These are phyloP conservation scores for Claviceps sp. DNA, from an alignment of 2,329 filamentous ascomycete genomes.

Conservation along the genomic window DNA sequence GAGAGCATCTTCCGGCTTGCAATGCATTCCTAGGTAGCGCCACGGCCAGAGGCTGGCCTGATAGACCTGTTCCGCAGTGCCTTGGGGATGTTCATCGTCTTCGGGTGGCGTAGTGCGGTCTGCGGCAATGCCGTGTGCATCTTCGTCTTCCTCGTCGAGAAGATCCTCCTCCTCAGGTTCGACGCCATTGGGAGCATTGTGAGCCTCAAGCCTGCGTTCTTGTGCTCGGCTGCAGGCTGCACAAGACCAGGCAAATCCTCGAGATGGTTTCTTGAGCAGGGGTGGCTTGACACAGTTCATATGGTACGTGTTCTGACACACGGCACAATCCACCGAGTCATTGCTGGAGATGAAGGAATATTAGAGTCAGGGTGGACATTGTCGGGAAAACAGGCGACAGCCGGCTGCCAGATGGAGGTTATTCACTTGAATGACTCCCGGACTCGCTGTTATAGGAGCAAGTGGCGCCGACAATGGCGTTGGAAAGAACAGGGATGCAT, in stretches of 20 bases:
- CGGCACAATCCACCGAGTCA: conserved; percentile 93
- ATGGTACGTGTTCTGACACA: conserved; percentile 90
- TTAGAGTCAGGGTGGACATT: not conserved
- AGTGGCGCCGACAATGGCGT: conserved; percentile 3
- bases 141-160: conserved; percentile 60
- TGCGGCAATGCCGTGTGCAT: conserved; percentile 40
- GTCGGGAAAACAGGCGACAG: not conserved
- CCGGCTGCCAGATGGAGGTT: not conserved
- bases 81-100: conserved; percentile 41
- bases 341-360: conserved; percentile 37
- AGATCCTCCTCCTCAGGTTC: conserved; percentile 56
- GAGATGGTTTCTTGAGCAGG: conserved; percentile 85
- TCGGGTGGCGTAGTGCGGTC: conserved; percentile 51
- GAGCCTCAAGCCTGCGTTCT: conserved; percentile 80
- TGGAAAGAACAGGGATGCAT: conserved; percentile 2
- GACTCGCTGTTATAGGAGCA: not conserved
- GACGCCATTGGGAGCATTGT: conserved; percentile 64
- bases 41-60: conserved; percentile 94
- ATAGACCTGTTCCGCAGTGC: conserved; percentile 76
- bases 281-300: conserved; percentile 96
- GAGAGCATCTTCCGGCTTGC: conserved; percentile 83
- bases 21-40: conserved; percentile 90
- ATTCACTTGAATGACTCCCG: not conserved
- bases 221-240: conserved; percentile 92
- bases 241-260: conserved; percentile 96